These are phyloP conservation scores for Pestalotiopsis sp. DNA, from an alignment of 2,329 filamentous ascomycete species.

Conservation along the genomic window DNA sequence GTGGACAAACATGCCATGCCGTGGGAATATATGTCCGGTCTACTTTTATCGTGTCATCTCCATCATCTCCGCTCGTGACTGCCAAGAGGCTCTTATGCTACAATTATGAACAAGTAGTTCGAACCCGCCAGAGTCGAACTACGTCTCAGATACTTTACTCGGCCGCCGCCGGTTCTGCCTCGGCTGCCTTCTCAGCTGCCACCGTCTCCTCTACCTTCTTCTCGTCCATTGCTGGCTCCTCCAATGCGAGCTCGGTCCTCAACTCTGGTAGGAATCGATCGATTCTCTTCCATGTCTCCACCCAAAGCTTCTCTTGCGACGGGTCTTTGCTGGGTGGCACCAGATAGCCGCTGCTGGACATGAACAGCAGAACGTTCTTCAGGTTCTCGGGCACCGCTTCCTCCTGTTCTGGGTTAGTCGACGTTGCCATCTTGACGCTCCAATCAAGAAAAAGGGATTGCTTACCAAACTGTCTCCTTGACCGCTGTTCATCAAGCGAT, in stretches of 20 bases:
- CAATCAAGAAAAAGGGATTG: slow-evolving; percentile 19
- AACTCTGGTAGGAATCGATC: slow-evolving; percentile 67
- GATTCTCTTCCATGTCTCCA: slow-evolving; percentile 67
- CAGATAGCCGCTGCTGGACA: slow-evolving; percentile 87
- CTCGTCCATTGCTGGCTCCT: slow-evolving; percentile 37
- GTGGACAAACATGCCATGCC: neutral
- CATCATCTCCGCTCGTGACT: neutral
- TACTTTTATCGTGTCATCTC: neutral
- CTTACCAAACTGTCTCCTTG: slow-evolving; percentile 86
- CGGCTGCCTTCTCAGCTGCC: neutral
- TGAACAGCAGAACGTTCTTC: slow-evolving; percentile 95
- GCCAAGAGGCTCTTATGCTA: neutral
- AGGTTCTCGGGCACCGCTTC: slow-evolving; percentile 94
- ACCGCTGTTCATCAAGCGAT: slow-evolving; percentile 93
- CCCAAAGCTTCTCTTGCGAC: slow-evolving; percentile 60
- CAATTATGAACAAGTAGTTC: neutral
- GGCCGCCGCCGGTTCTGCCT: slow-evolving; percentile 9
- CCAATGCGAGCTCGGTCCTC: slow-evolving; percentile 57
- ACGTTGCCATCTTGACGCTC: neutral
- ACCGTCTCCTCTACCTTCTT: neutral
- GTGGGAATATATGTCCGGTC: neutral
- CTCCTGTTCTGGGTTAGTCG: slow-evolving; percentile 57
- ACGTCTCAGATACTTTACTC: neutral
- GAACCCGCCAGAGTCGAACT: neutral
- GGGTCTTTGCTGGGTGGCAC: slow-evolving; percentile 67